A percentile compares a stretch with the other conserved stretches of the same genome.
Conservation (phyloP, 2,329 filamentous ascomycete genomes). For the Aureobasidium sp. region DNA sequence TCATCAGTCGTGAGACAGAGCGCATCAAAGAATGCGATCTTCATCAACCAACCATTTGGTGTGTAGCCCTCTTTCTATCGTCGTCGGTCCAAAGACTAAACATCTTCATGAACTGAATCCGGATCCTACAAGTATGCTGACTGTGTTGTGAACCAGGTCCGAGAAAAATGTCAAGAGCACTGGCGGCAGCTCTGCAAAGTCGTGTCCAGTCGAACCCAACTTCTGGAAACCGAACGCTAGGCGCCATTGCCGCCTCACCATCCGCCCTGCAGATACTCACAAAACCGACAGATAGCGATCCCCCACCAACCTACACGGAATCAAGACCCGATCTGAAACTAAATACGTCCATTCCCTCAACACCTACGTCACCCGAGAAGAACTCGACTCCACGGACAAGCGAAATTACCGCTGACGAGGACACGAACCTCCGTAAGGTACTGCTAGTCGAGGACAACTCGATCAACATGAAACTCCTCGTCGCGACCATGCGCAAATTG, state of each 20-base stretch:
- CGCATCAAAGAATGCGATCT: constrained; percentile 1
- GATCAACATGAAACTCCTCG: constrained; percentile 25
- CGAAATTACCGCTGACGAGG: background rate
- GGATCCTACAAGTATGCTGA: no score
- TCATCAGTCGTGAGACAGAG: background rate
- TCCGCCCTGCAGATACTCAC: background rate
- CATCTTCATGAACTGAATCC: no score
- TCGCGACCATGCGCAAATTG: constrained; percentile 20
- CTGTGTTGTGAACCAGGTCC: constrained; percentile 11
- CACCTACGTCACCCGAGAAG: background rate
- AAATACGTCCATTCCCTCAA: background rate
- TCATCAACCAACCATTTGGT: constrained; percentile 17
- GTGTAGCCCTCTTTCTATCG: no score
- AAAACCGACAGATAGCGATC: background rate
- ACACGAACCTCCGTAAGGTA: constrained; percentile 12
- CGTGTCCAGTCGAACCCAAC: background rate
- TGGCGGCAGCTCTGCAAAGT: constrained; percentile 10
- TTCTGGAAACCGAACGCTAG: background rate
- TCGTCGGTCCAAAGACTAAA: no score
- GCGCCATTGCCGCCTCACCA: background rate
- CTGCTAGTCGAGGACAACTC: constrained; percentile 28
- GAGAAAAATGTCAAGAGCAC: constrained; percentile 17
- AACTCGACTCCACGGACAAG: background rate
- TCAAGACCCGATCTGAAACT: background rate
- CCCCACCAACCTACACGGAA: background rate